Base-by-base conservation (phyloP, 2,329 filamentous ascomycete species). In the Aureobasidium lini region DNA sequence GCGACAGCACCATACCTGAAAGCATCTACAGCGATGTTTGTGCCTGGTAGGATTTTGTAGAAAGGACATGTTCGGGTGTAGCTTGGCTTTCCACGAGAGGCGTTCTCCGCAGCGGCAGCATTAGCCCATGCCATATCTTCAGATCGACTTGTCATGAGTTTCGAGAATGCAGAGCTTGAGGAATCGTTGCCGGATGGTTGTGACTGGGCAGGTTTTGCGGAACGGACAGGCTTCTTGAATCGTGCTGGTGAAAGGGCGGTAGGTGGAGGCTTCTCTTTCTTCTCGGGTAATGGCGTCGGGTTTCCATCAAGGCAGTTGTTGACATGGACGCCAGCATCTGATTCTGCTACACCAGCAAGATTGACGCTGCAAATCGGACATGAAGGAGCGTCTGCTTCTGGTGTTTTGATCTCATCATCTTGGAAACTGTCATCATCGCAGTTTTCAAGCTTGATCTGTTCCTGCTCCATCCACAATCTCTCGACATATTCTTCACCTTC, bases 31-130 rank as follows among this genome's bases (percentile, higher is more conserved):
- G 90, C 95, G 57, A 97, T 95, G 64, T 82, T 90, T 67, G 96
- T 88, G 0, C 90, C 91, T 0, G 93, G 92, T 75, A 99, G 86
- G 64, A 97, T 96, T 73, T 99, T 99, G 78, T 99, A 99, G 68
- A 99, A 99, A 0, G 94, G 94, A 69, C 94, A 99, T 0, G 90
- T 96, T 50, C 94, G 84, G 68, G 93, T 83, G 67, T 93, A 94
- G 0, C 92, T 87, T 16, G 88, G 89, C 69, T 90, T 94, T 23
- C 94, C 93, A 42, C 90, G 83, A 2, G 91, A 86, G 1, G 88
- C 83, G 31, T 83, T 77, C 70, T 96, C 91, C 1, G 88, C 81
- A 1, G 90, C 88, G 0, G 93, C 91, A 11, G 94, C 94, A 37
- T 83, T 84, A 1, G 88, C 86, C 94, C 94, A 99, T 1, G 94